Evolutionary conservation across 2,329 filamentous ascomycete species (phyloP).

Genomic region (Eutypella sp.): DNA sequence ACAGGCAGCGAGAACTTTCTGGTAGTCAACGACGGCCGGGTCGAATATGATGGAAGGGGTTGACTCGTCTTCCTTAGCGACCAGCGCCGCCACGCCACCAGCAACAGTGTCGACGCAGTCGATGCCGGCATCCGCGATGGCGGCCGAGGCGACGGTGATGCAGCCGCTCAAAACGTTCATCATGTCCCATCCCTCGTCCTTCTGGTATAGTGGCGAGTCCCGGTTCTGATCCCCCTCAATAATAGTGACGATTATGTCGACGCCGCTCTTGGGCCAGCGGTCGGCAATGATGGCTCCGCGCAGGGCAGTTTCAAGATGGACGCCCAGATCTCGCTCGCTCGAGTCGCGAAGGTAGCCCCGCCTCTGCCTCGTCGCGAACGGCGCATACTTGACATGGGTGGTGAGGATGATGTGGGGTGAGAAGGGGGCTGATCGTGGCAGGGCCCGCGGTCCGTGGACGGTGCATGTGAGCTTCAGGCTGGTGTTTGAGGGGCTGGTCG

Average conservation of each 20-base stretch:
- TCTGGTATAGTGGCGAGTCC: slow-evolving; percentile 41
- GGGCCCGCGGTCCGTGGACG: slow-evolving; percentile 85
- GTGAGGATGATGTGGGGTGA: slow-evolving; percentile 87
- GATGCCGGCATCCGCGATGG: slow-evolving; percentile 89
- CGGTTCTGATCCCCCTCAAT: slow-evolving; percentile 87
- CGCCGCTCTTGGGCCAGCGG: slow-evolving; percentile 95
- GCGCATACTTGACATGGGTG: slow-evolving; percentile 93
- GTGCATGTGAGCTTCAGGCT: slow-evolving; percentile 89
- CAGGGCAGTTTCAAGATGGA: slow-evolving; percentile 86
- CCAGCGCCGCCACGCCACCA: slow-evolving; percentile 82
- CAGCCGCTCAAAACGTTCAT: slow-evolving; percentile 91
- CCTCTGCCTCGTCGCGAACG: slow-evolving; percentile 80
- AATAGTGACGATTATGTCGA: slow-evolving; percentile 91
- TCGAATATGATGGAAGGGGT: slow-evolving; percentile 62
- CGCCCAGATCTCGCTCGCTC: slow-evolving; percentile 81
- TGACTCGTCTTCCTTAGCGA: slow-evolving; percentile 37
- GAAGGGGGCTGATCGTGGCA: slow-evolving; percentile 86
- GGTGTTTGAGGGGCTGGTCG: slow-evolving; percentile 42
- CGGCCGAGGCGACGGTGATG: slow-evolving; percentile 89
- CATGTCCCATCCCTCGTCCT: slow-evolving; percentile 71
- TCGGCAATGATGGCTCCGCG: slow-evolving; percentile 88
- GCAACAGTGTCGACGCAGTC: slow-evolving; percentile 89
- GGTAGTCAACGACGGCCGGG: slow-evolving; percentile 76
- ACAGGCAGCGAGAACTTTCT: slow-evolving; percentile 73
- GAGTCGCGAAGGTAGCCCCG: slow-evolving; percentile 83